Base-by-base conservation (phyloP, 2,329 filamentous ascomycete species). In the Colletotrichum caudatum region DNA sequence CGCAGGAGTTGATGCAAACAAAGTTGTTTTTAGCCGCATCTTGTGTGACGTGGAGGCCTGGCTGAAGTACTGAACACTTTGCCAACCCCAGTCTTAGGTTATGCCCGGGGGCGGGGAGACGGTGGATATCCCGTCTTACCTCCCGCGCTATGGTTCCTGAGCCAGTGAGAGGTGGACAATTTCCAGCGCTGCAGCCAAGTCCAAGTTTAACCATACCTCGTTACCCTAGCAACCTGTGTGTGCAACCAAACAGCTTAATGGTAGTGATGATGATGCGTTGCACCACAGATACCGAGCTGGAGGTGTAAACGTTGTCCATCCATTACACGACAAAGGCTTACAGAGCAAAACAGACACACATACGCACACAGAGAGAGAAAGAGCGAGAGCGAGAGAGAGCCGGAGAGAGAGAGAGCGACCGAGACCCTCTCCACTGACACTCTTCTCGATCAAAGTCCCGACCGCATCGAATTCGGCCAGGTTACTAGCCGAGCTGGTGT, bases 271-370 rank as follows among this genome's bases (percentile, higher is more conserved):
- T 58, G 56, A 58, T 58, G 51, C 4, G 37, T 29, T 58, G 56
- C 35, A 35, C 37, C n/a, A 20, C 23, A 56, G 29, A 16, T 48
- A 33, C 44, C 35, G 51, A 46, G 33, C 7, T 39, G 14, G 3
- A 56, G 56, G 14, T 26, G 35, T 70, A 33, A 56, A 66, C 66
- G 11, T 23, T n/a, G 46, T 9, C n/a, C 20, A 48, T 48, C 46
- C 46, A 51, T 54, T n/a, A 46, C 61, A 44, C 33, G 48, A 26
- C 54, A 56, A 5, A 64, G 37, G 26, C 26, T 54, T 39, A 46
- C n/a, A 29, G 41, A 54, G 46, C 37, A 3, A 44, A 3, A 18
- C 1, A 44, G 41, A 44, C 2, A 44, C 6, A 20, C 3, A 44
- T 6, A 44, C 6, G 8, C 3, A 44, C 5, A 44, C 1, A 20